phyloP scores from a whole-genome alignment of 1,139 yeast species.

The Lodderomyces theae region DNA sequence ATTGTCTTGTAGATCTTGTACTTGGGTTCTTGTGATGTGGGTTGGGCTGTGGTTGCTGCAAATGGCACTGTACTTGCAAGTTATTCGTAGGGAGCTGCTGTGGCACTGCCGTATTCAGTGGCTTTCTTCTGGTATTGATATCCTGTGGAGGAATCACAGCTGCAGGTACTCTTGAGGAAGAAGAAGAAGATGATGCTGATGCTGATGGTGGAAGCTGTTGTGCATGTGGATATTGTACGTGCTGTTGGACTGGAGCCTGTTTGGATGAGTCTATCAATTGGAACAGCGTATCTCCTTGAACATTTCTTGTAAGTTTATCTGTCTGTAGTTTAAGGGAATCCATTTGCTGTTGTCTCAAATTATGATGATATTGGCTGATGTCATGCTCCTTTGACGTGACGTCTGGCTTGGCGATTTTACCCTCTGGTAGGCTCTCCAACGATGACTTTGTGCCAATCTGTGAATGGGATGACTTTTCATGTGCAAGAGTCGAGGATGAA shows the following conservation, averaged over 20 bases:
- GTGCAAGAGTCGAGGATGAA: conserved; percentile 1
- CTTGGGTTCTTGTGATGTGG: conserved; percentile 12
- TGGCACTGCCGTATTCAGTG: conserved; percentile 11
- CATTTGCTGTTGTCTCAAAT: conserved; percentile 12
- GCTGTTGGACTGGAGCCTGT: conserved; percentile 4
- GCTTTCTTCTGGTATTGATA: conserved; percentile 18
- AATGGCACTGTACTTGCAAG: neutral
- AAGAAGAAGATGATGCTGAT: too few relatives aligned
- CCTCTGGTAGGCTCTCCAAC: conserved; percentile 14
- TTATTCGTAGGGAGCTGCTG: neutral
- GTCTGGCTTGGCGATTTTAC: conserved; percentile 5
- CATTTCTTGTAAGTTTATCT: neutral
- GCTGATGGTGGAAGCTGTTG: neutral
- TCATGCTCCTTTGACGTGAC: conserved; percentile 3
- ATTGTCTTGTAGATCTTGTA: conserved; percentile 19
- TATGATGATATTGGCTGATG: conserved; percentile 14
- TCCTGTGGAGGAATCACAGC: conserved; percentile 28
- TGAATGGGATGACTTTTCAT: conserved; percentile 3
- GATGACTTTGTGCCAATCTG: conserved; percentile 10
- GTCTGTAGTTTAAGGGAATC: conserved; percentile 8
- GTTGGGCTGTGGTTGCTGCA: conserved; percentile 8
- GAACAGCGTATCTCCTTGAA: neutral
- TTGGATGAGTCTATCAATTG: neutral
- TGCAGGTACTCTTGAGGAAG: conserved; percentile 18
- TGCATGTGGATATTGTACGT: conserved; percentile 1